These are phyloP conservation scores for Penicillium steckii DNA, from an alignment of 495 filamentous ascomycete species.

Conservation along the genomic window DNA sequence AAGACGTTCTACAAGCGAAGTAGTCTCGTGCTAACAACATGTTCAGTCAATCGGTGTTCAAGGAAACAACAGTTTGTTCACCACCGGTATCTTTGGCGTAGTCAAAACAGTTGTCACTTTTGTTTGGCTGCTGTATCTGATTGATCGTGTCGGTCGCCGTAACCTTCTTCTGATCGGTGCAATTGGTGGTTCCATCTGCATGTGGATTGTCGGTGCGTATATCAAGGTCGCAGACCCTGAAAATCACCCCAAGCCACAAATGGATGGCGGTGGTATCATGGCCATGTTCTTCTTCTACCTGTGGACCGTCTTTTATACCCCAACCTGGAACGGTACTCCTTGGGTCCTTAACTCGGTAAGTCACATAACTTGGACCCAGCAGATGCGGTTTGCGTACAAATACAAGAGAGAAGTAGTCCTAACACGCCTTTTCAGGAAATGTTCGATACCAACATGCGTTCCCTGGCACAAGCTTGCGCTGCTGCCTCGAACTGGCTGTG, in stretches of 20 bases:
- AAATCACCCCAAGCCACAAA: slow-evolving; percentile 30
- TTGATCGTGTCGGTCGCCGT: slow-evolving; percentile 68
- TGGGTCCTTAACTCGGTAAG: slow-evolving; percentile 62
- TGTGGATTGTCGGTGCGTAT: slow-evolving; percentile 73
- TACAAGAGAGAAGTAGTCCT: not conserved
- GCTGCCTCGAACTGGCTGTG: slow-evolving; percentile 72
- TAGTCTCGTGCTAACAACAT: not conserved
- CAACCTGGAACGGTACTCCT: slow-evolving; percentile 71
- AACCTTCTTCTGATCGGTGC: slow-evolving; percentile 71
- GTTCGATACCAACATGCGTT: slow-evolving; percentile 60
- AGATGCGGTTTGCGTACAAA: not conserved
- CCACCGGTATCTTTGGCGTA: slow-evolving; percentile 54
- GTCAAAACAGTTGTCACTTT: slow-evolving; percentile 59
- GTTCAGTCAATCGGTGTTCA: slow-evolving; percentile 54
- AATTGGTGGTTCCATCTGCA: slow-evolving; percentile 63
- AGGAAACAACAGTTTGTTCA: slow-evolving; percentile 48
- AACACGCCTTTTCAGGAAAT: slow-evolving; percentile 40
- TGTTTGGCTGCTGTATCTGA: slow-evolving; percentile 66
- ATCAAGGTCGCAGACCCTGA: slow-evolving; percentile 59
- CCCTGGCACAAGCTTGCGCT: slow-evolving; percentile 66
- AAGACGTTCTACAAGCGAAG: not conserved
- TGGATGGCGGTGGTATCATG: slow-evolving; percentile 59
- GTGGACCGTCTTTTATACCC: slow-evolving; percentile 76
- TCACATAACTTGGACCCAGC: not conserved
- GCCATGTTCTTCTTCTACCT: slow-evolving; percentile 81